These are phyloP conservation scores for Bipolaris cookei DNA, from an alignment of 2,329 filamentous ascomycete species.

Conservation along the genomic window DNA sequence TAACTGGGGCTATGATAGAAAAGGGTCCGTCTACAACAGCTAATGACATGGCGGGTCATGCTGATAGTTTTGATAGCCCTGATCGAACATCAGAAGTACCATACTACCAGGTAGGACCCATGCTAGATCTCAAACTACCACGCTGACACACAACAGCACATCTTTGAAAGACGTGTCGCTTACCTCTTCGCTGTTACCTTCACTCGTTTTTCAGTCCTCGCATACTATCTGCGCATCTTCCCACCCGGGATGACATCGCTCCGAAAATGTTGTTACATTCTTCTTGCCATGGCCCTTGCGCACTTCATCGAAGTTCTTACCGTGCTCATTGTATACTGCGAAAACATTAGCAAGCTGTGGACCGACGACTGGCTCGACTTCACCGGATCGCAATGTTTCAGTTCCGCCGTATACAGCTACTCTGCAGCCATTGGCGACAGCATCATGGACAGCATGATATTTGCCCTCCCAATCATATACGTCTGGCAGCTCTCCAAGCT, in stretches of 20 bases:
- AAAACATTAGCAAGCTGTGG: slow-evolving; percentile 36
- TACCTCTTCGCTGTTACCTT: slow-evolving; percentile 46
- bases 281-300: slow-evolving; percentile 25
- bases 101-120: slow-evolving; percentile 26
- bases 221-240: slow-evolving; percentile 49
- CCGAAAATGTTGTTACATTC: slow-evolving; percentile 24
- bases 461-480: slow-evolving; percentile 34
- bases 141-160: slow-evolving; percentile 21
- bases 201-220: slow-evolving; percentile 44
- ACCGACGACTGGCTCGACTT: slow-evolving; percentile 27
- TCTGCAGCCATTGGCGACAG: slow-evolving; percentile 37
- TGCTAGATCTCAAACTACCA: not conserved
- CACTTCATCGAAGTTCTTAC: slow-evolving; percentile 33
- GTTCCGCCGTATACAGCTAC: slow-evolving; percentile 34
- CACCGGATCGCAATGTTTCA: slow-evolving; percentile 33
- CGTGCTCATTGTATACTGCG: slow-evolving; percentile 32
- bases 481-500: slow-evolving; percentile 35
- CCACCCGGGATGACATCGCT: slow-evolving; percentile 28
- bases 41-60: not conserved
- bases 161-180: slow-evolving; percentile 42
- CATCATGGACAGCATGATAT: slow-evolving; percentile 35
- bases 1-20: slow-evolving; percentile 30
- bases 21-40: slow-evolving; percentile 24
- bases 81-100: slow-evolving; percentile 27
- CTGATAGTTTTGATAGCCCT: slow-evolving; percentile 19